phyloP scores from a whole-genome alignment of 768 basidiomycete genomes.

The Kwoniella europaea region DNA sequence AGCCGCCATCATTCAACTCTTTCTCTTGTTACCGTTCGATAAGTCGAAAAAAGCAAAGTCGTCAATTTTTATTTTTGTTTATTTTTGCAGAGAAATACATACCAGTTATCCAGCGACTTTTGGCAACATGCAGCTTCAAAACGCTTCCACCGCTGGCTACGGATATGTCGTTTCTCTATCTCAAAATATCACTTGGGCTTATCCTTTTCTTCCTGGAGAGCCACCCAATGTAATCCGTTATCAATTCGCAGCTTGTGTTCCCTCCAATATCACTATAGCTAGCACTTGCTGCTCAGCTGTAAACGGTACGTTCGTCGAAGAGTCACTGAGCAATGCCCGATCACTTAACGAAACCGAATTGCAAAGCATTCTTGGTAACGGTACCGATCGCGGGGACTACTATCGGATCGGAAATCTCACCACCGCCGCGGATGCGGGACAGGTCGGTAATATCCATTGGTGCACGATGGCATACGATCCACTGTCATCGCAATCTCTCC shows the following conservation, averaged over 20 bases:
- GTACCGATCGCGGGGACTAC: not conserved
- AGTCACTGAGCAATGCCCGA: not conserved
- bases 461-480: conserved; percentile 20
- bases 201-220: conserved; percentile 24
- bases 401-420: conserved; percentile 8
- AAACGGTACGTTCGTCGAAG: conserved; percentile 15
- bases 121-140: conserved; percentile 8
- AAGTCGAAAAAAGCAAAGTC: no score
- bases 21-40: no score
- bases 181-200: conserved; percentile 14
- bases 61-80: no score
- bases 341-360: conserved; percentile 4
- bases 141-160: conserved; percentile 8
- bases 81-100: no score
- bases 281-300: conserved; percentile 18
- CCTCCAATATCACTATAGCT: conserved; percentile 29
- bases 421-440: not conserved
- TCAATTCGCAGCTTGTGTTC: conserved; percentile 23
- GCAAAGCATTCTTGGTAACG: not conserved
- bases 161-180: conserved; percentile 1
- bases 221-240: conserved; percentile 16
- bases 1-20: no score
- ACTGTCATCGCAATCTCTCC: conserved; percentile 1
- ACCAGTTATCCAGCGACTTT: no score
- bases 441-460: conserved; percentile 19